Conservation (phyloP, 1,284 basidiomycete genomes). For the Athelia sp. region DNA sequence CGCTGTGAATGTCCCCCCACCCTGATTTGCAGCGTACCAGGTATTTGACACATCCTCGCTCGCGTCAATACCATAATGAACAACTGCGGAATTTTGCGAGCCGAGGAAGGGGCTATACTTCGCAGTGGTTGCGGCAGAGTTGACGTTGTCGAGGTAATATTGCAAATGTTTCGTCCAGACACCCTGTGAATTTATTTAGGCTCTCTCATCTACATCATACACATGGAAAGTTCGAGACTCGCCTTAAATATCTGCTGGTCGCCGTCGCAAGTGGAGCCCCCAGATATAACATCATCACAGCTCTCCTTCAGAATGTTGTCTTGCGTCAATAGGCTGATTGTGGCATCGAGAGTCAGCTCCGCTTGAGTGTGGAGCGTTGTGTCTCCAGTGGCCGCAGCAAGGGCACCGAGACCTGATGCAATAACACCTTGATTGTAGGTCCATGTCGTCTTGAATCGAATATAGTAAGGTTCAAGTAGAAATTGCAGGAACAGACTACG, state of each 20-base stretch:
- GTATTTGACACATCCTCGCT: conserved; percentile 4
- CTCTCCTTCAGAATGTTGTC: conserved; percentile 22
- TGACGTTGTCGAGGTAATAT: conserved; percentile 19
- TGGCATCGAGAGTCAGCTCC: conserved; percentile 22
- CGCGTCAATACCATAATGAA: conserved; percentile 14
- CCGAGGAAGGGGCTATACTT: conserved; percentile 24
- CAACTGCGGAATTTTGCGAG: conserved; percentile 19
- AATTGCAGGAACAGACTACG: background rate
- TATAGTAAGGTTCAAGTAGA: too few species aligned
- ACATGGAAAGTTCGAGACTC: too few species aligned
- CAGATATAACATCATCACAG: conserved; percentile 18
- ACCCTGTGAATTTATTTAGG: conserved; percentile 11
- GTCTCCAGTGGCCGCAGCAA: conserved; percentile 16
- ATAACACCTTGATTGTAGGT: conserved; percentile 25
- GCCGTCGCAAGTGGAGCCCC: conserved; percentile 15
- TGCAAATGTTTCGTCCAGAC: conserved; percentile 12
- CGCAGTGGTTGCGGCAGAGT: conserved; percentile 16
- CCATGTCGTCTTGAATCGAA: conserved; percentile 18
- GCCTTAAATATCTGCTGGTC: conserved; percentile 18
- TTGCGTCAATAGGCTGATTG: conserved; percentile 13
- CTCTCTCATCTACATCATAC: background rate
- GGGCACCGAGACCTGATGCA: conserved; percentile 20
- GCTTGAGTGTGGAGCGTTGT: conserved; percentile 17
- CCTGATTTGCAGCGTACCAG: conserved; percentile 18
- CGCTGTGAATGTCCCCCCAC: conserved; percentile 22